Evolutionary conservation across 2,329 filamentous ascomycete genomes (phyloP).

Genomic region (Pseudogymnoascus sp.): DNA sequence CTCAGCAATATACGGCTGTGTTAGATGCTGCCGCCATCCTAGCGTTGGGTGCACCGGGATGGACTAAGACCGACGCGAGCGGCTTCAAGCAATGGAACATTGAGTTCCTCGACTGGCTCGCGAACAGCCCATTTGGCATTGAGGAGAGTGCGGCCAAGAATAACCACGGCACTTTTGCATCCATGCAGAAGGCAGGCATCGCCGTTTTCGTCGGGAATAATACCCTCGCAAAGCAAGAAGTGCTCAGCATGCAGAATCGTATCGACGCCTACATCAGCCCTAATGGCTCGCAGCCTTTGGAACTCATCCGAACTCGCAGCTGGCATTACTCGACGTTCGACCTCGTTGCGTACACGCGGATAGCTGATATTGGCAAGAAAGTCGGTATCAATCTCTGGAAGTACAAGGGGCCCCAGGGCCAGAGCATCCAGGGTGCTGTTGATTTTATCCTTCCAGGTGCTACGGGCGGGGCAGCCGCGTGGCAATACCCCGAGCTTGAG

Average conservation of each 20-base stretch:
- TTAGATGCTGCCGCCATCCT: slow-evolving; percentile 21
- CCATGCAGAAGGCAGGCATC: slow-evolving; percentile 21
- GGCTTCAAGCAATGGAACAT: slow-evolving; percentile 21
- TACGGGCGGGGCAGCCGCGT: slow-evolving; percentile 12
- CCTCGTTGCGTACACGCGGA: slow-evolving; percentile 17
- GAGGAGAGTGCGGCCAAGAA: slow-evolving; percentile 16
- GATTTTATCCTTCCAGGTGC: slow-evolving; percentile 23
- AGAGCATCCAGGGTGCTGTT: slow-evolving; percentile 19
- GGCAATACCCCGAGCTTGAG: slow-evolving; percentile 19
- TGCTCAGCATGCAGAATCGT: slow-evolving; percentile 10
- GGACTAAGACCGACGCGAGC: slow-evolving; percentile 14
- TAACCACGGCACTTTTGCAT: slow-evolving; percentile 24
- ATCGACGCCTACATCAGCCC: slow-evolving; percentile 19
- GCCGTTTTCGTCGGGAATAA: slow-evolving; percentile 22
- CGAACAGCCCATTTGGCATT: slow-evolving; percentile 20
- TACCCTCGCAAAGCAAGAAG: slow-evolving; percentile 7
- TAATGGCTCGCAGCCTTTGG: slow-evolving; percentile 22
- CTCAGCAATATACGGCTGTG: slow-evolving; percentile 22
- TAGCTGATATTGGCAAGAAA: slow-evolving; percentile 18
- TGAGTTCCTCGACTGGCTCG: slow-evolving; percentile 21
- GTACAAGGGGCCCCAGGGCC: slow-evolving; percentile 19
- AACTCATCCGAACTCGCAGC: slow-evolving; percentile 23
- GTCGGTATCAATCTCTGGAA: slow-evolving; percentile 20
- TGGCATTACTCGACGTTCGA: slow-evolving; percentile 26
- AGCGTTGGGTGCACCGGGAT: slow-evolving; percentile 15